Evolutionary conservation across 1,284 basidiomycete species (phyloP), one percentile per base, ranked within the genome.

Genomic region (Ganoderma resinaceum): DNA sequence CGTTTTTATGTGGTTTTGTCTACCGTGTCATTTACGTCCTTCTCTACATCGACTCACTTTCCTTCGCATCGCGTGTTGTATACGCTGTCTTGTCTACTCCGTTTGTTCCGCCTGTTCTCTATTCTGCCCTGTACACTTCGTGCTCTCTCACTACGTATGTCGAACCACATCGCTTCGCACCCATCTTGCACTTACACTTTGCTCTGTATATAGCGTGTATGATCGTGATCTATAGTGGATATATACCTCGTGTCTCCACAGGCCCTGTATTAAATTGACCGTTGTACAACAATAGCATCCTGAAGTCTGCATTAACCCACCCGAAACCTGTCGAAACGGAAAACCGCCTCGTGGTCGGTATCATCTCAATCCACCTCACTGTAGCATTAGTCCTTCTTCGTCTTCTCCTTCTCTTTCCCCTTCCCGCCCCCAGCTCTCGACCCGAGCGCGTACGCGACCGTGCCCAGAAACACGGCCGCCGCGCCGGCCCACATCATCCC

Each of bases 401-500:
- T 38, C 70, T 72, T 73, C 52, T 55, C 59, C 61, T 68, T 67
- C 61, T 57, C 65, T 67, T 71, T 72, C 67, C n/a, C 52, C 70
- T 71, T 73, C 43, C 20, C 65, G 14, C 61, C 26, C 42, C 42
- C 46, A 33, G 37, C 40, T 38, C 71, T 49, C 63, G 69, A 72
- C 40, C 69, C 70, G 26, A 53, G 66, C 7, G 91, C 86, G 79
- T 96, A 96, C 3, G 84, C 86, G 31, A 95, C 74, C 0, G 93
- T 95, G 3, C 95, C 94, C 5, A 87, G 67, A 67, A 95, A 82
- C 12, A 96, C 94, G 66, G 92, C 77, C 20, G 77, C 82, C 0
- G 92, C 91, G 1, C 93, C 93, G 14, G 74, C 76, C 89, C 91
- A 92, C 83, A 93, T 85, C 68, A 70, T 79, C 37, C 72, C 77